phyloP scores from a whole-genome alignment of 495 filamentous ascomycete species.

The Penicillium soppii region DNA sequence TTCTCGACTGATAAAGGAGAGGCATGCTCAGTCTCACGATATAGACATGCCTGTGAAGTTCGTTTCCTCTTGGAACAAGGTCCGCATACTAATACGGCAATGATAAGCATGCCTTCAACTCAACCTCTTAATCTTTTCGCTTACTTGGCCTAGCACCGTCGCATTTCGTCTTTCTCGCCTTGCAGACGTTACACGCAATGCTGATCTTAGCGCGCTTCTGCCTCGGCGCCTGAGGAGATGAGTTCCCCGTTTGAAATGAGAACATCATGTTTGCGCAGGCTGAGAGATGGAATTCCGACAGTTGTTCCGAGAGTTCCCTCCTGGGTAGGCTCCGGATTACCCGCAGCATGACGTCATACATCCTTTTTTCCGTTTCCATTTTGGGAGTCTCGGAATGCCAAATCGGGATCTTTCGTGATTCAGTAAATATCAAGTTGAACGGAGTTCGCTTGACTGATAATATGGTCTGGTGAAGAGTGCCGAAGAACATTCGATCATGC shows the following conservation, averaged over 20 bases:
- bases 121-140: neutral
- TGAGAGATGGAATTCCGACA: neutral
- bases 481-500: neutral
- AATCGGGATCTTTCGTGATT: neutral
- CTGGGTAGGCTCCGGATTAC: neutral
- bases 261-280: conserved; percentile 5
- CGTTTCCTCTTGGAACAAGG: conserved; percentile 13
- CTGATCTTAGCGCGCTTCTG: conserved; percentile 11
- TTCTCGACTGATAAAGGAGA: neutral
- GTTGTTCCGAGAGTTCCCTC: neutral
- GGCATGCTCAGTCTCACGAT: neutral
- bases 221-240: conserved; percentile 1
- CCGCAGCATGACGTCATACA: neutral
- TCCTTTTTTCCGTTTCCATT: no score
- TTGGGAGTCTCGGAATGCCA: neutral
- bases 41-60: conserved; percentile 1
- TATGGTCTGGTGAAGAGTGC: neutral
- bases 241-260: conserved; percentile 4
- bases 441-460: neutral
- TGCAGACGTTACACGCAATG: conserved; percentile 13
- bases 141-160: conserved; percentile 12
- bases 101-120: neutral
- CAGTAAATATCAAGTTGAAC: neutral
- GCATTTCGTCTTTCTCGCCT: conserved; percentile 13
- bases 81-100: conserved; percentile 8